Conservation (phyloP, 2,329 filamentous ascomycete genomes). For the Tolypocladium ovalisporum region DNA sequence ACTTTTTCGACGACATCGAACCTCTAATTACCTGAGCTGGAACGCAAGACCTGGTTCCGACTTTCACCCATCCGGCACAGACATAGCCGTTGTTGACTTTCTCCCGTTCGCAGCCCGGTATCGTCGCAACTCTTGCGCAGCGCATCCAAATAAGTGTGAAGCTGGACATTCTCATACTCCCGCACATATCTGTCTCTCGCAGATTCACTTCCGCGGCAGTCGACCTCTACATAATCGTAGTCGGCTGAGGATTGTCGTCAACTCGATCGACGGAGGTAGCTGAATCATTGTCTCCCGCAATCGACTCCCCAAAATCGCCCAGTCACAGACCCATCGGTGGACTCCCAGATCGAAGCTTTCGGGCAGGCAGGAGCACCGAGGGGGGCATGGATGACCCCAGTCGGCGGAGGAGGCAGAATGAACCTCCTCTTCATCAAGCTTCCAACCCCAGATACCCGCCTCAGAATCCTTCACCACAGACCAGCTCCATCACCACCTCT, state of each 20-base stretch:
- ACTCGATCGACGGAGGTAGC: background rate
- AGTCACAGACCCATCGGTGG: conserved; percentile 36
- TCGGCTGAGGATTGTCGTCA: background rate
- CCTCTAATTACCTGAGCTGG: background rate
- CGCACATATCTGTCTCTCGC: background rate
- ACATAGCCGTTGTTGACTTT: background rate
- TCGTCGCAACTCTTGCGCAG: background rate
- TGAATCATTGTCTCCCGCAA: background rate
- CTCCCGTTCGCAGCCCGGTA: background rate
- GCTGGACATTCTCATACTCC: background rate
- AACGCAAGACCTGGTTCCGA: background rate
- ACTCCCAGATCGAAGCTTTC: conserved; percentile 46
- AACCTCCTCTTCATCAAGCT: conserved; percentile 53
- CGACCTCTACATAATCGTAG: background rate
- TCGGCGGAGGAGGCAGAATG: conserved; percentile 64
- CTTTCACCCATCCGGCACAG: background rate
- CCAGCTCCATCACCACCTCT: conserved; percentile 19
- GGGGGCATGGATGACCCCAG: conserved; percentile 70
- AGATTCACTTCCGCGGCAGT: background rate
- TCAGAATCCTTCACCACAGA: conserved; percentile 37
- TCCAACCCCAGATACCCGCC: conserved; percentile 42
- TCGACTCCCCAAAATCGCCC: background rate
- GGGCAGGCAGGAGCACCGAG: conserved; percentile 31
- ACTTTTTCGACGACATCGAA: background rate
- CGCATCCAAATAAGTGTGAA: background rate